Percentiles rank a stretch among this genome's conserved stretches.
phyloP scores from a whole-genome alignment of 2,329 filamentous ascomycete genomes.

The Curvularia eragrostidis region DNA sequence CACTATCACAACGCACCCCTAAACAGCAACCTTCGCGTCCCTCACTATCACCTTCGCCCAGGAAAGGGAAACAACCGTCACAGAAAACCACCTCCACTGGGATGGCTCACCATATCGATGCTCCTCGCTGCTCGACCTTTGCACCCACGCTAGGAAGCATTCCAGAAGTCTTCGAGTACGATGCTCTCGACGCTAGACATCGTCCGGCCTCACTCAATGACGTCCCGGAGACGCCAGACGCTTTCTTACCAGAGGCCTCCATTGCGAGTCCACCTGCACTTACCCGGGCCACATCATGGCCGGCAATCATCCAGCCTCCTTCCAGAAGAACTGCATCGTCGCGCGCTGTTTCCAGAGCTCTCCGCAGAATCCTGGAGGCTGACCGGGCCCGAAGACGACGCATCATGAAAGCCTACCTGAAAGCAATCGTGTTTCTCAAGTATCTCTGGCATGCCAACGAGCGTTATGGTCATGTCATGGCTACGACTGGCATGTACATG shows the following conservation, averaged over 20 bases:
- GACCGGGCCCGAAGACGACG: slow-evolving; percentile 30
- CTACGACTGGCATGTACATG: slow-evolving; percentile 36
- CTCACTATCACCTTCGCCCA: slow-evolving; percentile 15
- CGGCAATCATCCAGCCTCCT: slow-evolving; percentile 32
- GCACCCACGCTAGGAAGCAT: slow-evolving; percentile 38
- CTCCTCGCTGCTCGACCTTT: slow-evolving; percentile 28
- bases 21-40: slow-evolving; percentile 14
- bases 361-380: slow-evolving; percentile 34
- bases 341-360: slow-evolving; percentile 26
- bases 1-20: slow-evolving; percentile 25
- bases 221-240: slow-evolving; percentile 21
- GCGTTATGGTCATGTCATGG: slow-evolving; percentile 36
- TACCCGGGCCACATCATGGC: slow-evolving; percentile 24
- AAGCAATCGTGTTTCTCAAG: slow-evolving; percentile 34
- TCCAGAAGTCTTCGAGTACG: slow-evolving; percentile 35
- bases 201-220: slow-evolving; percentile 25
- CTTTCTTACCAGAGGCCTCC: slow-evolving; percentile 31
- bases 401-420: slow-evolving; percentile 31
- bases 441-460: slow-evolving; percentile 34
- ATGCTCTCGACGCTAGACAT: slow-evolving; percentile 19
- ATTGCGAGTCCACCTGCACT: slow-evolving; percentile 27
- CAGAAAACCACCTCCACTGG: slow-evolving; percentile 10
- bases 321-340: slow-evolving; percentile 27
- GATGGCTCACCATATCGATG: slow-evolving; percentile 26
- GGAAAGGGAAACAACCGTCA: slow-evolving; percentile 9